A percentile compares a stretch with the other conserved stretches of the same genome.
phyloP scores from a whole-genome alignment of 2,329 filamentous ascomycete genomes.

The Rhynchosporium agropyri region DNA sequence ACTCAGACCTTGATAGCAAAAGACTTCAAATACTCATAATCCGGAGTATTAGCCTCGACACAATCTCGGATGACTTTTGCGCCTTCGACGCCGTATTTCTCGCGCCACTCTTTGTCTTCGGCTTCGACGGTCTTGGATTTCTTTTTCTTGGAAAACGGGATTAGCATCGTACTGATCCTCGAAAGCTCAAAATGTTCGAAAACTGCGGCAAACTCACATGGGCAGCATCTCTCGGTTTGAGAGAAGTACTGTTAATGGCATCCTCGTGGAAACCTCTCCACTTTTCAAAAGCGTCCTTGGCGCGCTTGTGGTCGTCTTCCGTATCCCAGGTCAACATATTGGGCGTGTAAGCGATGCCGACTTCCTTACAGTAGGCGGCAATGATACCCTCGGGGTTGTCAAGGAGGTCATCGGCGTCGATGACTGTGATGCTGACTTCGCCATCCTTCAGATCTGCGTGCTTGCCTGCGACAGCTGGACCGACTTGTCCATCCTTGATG shows the following conservation, averaged over 20 bases:
- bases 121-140: slow-evolving; percentile 65
- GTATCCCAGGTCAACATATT: slow-evolving; percentile 86
- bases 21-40: slow-evolving; percentile 82
- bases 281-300: slow-evolving; percentile 83
- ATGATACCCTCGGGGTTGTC: slow-evolving; percentile 80
- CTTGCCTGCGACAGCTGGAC: slow-evolving; percentile 62
- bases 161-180: slow-evolving; percentile 22
- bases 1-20: slow-evolving; percentile 66
- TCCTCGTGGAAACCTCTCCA: slow-evolving; percentile 98
- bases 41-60: slow-evolving; percentile 70
- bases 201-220: slow-evolving; percentile 50
- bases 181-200: neutral
- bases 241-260: slow-evolving; percentile 77
- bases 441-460: slow-evolving; percentile 35
- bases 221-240: slow-evolving; percentile 70
- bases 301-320: slow-evolving; percentile 69
- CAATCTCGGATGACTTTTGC: slow-evolving; percentile 70
- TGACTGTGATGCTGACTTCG: slow-evolving; percentile 72
- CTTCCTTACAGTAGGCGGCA: slow-evolving; percentile 77
- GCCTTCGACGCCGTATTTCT: slow-evolving; percentile 73
- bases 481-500: slow-evolving; percentile 67
- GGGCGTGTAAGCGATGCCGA: slow-evolving; percentile 73
- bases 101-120: slow-evolving; percentile 70
- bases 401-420: slow-evolving; percentile 93
- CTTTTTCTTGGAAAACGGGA: slow-evolving; percentile 47